Base-by-base conservation (phyloP, 2,329 filamentous ascomycete genomes). In the Stagonosporopsis cucurbitacearum region DNA sequence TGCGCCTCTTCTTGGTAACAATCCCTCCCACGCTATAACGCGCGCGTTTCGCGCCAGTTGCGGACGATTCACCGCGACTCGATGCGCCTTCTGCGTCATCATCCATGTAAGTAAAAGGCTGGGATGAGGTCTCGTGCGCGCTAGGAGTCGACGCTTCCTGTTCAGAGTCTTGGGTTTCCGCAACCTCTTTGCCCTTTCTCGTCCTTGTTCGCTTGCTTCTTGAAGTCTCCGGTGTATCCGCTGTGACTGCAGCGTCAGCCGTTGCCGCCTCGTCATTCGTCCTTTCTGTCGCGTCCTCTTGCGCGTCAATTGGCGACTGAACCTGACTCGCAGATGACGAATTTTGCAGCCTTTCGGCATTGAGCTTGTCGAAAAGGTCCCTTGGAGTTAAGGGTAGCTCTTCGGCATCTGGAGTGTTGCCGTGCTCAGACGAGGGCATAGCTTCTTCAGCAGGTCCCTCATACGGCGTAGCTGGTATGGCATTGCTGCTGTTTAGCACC, bases 1-100 rank as follows among this genome's bases (percentile, higher is more conserved):
- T 37, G 7, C 35, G 35, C 15, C 17, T 43, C 23, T 19, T 41
- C 7, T 13, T 20, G 11, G 42, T 15, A 2, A 6, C 17, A 11
- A 37, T 2, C 6, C 53, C 53, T 22, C 53, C 53, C 20, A 56
- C 25, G 25, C 47, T 51, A 17, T 32, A 17, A 33, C 53, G 42
- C 2, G 41, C n/a, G 9, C 39, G 12, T 28, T 25, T 47, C 2
- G 3, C 20, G 2, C 20, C 6, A 4, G 28, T 28, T 17, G 22
- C 5, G 12, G 37, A 30, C 35, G 41, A 41, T 15, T 43, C 30
- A 25, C 36, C 43, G 6, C n/a, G 37, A 9, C 26, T 15, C 37
- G 43, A 28, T 15, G 17, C 20, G 33, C 13, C 35, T 11, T 23
- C 32, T 8, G 15, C 45, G 13, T 33, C 40, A 23, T 15, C 36